phyloP scores from a whole-genome alignment of 805 yeast species.

The Clavispora fructus region DNA sequence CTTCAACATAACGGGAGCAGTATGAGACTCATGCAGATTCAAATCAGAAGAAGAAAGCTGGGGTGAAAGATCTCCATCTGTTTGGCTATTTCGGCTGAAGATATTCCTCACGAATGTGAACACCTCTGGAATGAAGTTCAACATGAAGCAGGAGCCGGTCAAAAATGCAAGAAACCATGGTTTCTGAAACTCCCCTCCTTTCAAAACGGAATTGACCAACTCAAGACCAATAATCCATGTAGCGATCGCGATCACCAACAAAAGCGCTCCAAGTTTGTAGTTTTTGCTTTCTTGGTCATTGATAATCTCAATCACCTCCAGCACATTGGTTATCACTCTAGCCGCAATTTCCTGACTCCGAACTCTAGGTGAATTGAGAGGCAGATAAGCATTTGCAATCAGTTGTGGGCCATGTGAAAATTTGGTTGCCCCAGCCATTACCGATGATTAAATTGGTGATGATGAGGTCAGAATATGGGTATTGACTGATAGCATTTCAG shows the following conservation, averaged over 20 bases:
- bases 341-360: constrained; percentile 10
- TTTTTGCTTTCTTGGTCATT: constrained; percentile 37
- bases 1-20: constrained; percentile 7
- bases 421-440: background rate
- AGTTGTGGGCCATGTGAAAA: background rate
- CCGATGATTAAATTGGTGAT: background rate
- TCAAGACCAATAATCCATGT: constrained; percentile 49
- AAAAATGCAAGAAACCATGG: constrained; percentile 44
- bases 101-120: background rate
- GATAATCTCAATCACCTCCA: constrained; percentile 29
- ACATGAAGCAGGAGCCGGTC: constrained; percentile 43
- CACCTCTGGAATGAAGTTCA: constrained; percentile 42
- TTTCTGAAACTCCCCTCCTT: constrained; percentile 43
- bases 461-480: background rate
- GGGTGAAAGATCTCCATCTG: background rate
- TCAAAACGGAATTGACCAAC: constrained; percentile 43
- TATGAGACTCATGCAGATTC: background rate
- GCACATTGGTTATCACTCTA: constrained; percentile 7
- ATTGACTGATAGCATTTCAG: background rate
- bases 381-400: background rate
- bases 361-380: constrained; percentile 10
- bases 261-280: constrained; percentile 40
- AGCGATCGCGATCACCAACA: constrained; percentile 36
- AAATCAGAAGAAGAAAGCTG: constrained; percentile 1
- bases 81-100: background rate